A percentile compares a stretch with the other conserved stretches of the same genome.
Evolutionary conservation across 108 stramenopile species (phyloP).

Genomic region (Nannochloropsis oceanica): DNA sequence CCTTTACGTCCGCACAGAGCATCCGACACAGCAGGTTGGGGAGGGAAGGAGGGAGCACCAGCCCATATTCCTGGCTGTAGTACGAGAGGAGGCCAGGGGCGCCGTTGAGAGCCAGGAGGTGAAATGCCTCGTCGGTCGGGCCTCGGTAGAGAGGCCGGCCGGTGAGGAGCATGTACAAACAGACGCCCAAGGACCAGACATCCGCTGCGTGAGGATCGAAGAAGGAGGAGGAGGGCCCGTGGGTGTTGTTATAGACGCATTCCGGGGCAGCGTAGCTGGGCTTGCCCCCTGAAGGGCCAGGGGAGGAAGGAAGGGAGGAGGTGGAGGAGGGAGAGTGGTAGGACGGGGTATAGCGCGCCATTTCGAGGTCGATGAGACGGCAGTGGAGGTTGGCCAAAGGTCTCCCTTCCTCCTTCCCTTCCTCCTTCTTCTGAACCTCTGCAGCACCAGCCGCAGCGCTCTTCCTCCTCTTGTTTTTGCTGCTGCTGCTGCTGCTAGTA

Average conservation of each 20-base stretch:
- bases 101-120: neutral
- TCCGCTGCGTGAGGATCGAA: neutral
- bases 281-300: neutral
- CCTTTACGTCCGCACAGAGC: neutral
- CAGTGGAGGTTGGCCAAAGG: neutral
- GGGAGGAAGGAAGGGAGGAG: neutral
- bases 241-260: neutral
- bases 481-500: neutral
- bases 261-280: neutral
- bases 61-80: neutral
- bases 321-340: neutral
- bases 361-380: neutral
- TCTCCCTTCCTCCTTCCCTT: neutral
- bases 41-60: neutral
- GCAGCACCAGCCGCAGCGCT: neutral
- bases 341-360: neutral
- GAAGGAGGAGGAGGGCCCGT: neutral
- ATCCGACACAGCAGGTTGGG: neutral
- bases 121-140: neutral
- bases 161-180: neutral
- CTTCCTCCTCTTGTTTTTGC: neutral
- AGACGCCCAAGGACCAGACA: neutral
- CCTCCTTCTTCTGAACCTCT: neutral
- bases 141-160: neutral
- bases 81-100: neutral